phyloP scores from a whole-genome alignment of 1,284 basidiomycete genomes.

The Cutaneotrichosporon curvatum region DNA sequence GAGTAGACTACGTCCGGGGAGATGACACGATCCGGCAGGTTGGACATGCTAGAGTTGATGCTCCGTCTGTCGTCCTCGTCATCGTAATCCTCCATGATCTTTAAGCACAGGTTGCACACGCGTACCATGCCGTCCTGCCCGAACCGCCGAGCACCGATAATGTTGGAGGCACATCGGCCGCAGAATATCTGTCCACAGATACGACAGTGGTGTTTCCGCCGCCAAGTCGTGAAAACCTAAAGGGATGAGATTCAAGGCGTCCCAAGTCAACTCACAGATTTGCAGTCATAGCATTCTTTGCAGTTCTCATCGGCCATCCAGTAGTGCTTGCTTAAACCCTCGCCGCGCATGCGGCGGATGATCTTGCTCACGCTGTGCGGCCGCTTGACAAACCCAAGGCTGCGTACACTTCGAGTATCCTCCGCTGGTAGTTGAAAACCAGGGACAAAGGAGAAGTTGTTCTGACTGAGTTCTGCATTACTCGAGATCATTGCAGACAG shows the following conservation, averaged over 20 bases:
- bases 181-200: constrained; percentile 91
- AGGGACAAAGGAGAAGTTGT: constrained; percentile 35
- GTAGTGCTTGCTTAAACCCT: constrained; percentile 61
- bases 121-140: constrained; percentile 86
- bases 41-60: constrained; percentile 38
- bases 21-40: constrained; percentile 35
- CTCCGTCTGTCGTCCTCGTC: constrained; percentile 55
- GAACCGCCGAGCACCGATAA: constrained; percentile 90
- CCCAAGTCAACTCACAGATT: constrained; percentile 33
- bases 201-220: constrained; percentile 88
- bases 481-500: constrained; percentile 38
- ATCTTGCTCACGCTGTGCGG: constrained; percentile 80
- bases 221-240: constrained; percentile 85
- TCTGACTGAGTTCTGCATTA: constrained; percentile 37
- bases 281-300: constrained; percentile 92
- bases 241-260: constrained; percentile 60
- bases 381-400: constrained; percentile 52
- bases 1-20: constrained; percentile 45
- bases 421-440: constrained; percentile 43
- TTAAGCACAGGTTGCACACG: constrained; percentile 88
- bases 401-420: constrained; percentile 41
- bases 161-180: constrained; percentile 90
- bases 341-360: constrained; percentile 76
- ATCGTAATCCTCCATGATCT: constrained; percentile 69
- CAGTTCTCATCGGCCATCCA: constrained; percentile 98